These are phyloP conservation scores for Tulasnella calospora DNA, from an alignment of 768 basidiomycete genomes.

Conservation along the genomic window DNA sequence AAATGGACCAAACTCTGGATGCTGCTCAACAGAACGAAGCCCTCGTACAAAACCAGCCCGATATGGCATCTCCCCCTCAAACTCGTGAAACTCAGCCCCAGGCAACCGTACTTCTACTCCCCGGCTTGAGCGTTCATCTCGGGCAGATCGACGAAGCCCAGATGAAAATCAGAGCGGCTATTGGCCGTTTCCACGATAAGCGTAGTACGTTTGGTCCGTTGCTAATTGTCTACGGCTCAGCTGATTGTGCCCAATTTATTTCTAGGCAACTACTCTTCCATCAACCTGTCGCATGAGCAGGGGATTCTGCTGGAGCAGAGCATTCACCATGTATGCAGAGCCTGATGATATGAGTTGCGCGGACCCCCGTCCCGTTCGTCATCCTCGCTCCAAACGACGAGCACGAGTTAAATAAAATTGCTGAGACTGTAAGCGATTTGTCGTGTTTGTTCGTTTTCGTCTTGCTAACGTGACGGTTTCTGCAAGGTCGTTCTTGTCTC, in stretches of 20 bases:
- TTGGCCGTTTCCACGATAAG: background rate
- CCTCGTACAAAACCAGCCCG: background rate
- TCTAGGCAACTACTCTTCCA: background rate
- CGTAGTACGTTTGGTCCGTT: background rate
- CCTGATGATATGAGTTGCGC: background rate
- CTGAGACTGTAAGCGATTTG: background rate
- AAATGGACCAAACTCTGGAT: background rate
- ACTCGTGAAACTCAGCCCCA: background rate
- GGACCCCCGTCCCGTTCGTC: background rate
- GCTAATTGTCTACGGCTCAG: background rate
- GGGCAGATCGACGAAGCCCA: background rate
- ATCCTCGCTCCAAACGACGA: conserved; percentile 17
- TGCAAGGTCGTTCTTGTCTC: background rate
- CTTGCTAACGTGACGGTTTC: background rate
- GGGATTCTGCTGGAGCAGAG: conserved; percentile 1
- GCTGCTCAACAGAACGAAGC: background rate
- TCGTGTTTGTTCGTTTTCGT: background rate
- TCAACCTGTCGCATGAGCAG: background rate
- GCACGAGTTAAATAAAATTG: conserved; percentile 5
- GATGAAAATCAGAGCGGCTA: background rate
- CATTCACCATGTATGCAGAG: background rate
- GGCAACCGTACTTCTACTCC: background rate
- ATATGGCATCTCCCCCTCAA: background rate
- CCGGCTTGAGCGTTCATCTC: background rate
- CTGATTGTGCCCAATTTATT: background rate